phyloP scores from a whole-genome alignment of 441 rosid genomes.

The Gossypium gossypioides region DNA sequence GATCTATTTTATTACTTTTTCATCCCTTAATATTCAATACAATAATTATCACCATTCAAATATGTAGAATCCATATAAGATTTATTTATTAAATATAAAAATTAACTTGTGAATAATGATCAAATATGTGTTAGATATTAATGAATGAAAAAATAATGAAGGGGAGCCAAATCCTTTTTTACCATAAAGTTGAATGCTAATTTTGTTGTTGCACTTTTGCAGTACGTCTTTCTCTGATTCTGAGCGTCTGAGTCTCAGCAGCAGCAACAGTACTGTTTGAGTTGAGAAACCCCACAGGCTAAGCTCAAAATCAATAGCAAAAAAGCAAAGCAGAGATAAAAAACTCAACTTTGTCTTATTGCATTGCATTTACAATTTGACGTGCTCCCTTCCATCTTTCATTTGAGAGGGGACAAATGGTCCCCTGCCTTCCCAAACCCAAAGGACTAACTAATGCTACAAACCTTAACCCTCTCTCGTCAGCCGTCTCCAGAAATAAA shows the following conservation, averaged over 20 bases:
- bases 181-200: constrained; percentile 13
- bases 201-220: constrained; percentile 9
- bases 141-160: no score
- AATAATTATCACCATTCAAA: no score
- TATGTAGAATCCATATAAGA: no score
- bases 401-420: constrained; percentile 24
- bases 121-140: no score
- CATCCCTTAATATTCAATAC: no score
- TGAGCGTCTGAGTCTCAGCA: neutral
- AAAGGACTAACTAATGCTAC: neutral
- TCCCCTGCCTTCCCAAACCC: constrained; percentile 18
- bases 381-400: constrained; percentile 17
- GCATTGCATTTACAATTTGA: constrained; percentile 21
- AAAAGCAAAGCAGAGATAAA: constrained; percentile 16
- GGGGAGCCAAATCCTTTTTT: neutral
- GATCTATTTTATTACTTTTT: no score
- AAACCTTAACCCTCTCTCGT: constrained; percentile 7
- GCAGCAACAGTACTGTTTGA: neutral
- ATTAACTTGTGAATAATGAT: no score
- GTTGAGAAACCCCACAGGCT: neutral
- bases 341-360: constrained; percentile 30
- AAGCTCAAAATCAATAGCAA: constrained; percentile 9
- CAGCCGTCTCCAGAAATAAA: constrained; percentile 7
- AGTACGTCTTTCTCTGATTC: neutral
- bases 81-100: no score